Conservation (phyloP, 495 filamentous ascomycete genomes). For the Apiosordaria backusii region DNA sequence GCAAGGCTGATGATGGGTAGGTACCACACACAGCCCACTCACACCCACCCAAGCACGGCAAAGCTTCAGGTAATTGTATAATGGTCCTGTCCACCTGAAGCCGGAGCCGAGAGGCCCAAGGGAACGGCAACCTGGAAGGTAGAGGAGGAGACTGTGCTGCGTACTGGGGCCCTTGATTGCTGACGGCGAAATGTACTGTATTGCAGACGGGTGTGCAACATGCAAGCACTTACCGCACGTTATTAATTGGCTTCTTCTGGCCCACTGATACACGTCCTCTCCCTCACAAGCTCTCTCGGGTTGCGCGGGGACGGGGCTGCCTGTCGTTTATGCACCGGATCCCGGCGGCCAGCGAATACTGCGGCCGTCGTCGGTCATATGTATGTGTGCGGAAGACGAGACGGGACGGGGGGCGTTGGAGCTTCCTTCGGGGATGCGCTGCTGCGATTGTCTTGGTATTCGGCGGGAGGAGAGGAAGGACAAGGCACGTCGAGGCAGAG, state of each 20-base stretch:
- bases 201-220: constrained; percentile 12
- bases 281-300: constrained; percentile 10
- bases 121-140: constrained; percentile 10
- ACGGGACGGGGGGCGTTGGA: too few species aligned
- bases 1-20: constrained; percentile 33
- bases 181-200: constrained; percentile 10
- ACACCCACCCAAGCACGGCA: neutral
- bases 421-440: too few species aligned
- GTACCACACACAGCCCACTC: neutral
- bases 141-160: constrained; percentile 4
- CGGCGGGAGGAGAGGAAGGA: neutral
- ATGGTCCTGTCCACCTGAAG: neutral
- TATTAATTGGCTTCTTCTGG: constrained; percentile 18
- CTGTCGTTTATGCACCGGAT: constrained; percentile 21
- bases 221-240: constrained; percentile 29
- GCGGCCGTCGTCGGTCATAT: constrained; percentile 19
- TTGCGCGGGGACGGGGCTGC: constrained; percentile 15
- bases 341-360: constrained; percentile 18
- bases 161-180: neutral
- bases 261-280: constrained; percentile 8
- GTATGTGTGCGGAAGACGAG: constrained; percentile 4
- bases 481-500: neutral
- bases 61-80: neutral
- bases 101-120: constrained; percentile 7
- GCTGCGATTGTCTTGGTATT: neutral